phyloP scores from a whole-genome alignment of 176 grass and related monocot species.

The Panicum miliaceum region DNA sequence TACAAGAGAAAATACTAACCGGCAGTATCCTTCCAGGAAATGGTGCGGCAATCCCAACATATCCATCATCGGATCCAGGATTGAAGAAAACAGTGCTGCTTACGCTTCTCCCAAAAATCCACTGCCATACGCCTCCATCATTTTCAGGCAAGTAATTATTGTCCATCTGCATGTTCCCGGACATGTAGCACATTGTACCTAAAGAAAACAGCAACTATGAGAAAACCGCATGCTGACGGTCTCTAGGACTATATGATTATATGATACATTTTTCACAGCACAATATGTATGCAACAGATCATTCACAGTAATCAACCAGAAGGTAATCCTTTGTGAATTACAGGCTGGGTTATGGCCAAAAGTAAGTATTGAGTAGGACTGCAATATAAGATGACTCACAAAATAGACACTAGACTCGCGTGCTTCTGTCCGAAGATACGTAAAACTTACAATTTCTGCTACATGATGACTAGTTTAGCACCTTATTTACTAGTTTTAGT shows the following conservation, averaged over 20 bases:
- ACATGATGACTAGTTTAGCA: conserved; percentile 24
- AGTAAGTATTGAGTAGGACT: not conserved
- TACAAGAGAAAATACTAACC: conserved; percentile 49
- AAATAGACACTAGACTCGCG: conserved; percentile 3
- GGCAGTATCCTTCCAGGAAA: conserved; percentile 87
- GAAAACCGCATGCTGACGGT: conserved; percentile 10
- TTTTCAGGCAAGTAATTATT: conserved; percentile 89
- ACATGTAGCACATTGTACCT: conserved; percentile 96
- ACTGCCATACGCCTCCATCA: conserved; percentile 88
- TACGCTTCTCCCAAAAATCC: conserved; percentile 90
- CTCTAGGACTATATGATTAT: not conserved
- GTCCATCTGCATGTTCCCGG: conserved; percentile 78
- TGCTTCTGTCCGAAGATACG: not conserved
- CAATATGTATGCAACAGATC: not conserved
- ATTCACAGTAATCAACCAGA: not conserved
- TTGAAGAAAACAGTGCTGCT: conserved; percentile 81
- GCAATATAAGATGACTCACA: not conserved
- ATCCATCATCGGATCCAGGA: conserved; percentile 75
- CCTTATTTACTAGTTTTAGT: not conserved
- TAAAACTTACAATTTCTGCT: not conserved
- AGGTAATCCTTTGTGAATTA: not conserved
- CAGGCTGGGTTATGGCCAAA: not conserved
- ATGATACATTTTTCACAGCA: not conserved
- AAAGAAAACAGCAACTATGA: conserved; percentile 1
- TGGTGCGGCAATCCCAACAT: conserved; percentile 83